These are phyloP conservation scores for Cladosporium sp. DNA, from an alignment of 2,329 filamentous ascomycete species.

Conservation along the genomic window DNA sequence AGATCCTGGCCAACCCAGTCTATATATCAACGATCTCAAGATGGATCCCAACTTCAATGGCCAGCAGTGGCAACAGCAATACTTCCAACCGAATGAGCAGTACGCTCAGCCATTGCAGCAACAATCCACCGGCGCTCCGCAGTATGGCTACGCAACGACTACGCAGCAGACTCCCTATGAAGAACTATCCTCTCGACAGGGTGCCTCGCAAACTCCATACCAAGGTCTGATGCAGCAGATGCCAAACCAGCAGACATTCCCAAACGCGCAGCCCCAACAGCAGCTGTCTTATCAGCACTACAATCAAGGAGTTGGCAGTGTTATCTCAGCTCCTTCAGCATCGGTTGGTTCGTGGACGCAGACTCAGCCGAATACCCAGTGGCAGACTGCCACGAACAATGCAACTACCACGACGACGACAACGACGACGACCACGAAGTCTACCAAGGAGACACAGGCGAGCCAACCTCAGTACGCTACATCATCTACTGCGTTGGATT, in stretches of 20 bases:
- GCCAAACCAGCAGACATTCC: neutral
- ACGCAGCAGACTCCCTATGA: neutral
- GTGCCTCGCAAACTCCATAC: neutral
- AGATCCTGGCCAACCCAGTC: neutral
- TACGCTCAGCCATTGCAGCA: neutral
- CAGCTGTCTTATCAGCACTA: neutral
- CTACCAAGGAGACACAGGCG: neutral
- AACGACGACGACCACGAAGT: slow-evolving; percentile 18
- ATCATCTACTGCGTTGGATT: neutral
- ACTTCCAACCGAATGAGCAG: neutral
- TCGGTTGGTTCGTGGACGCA: neutral
- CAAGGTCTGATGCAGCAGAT: neutral
- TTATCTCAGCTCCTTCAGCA: neutral
- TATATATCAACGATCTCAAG: neutral
- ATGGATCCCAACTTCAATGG: neutral
- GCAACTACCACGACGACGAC: slow-evolving; percentile 18
- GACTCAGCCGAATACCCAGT: neutral
- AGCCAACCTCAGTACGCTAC: neutral
- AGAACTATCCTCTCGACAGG: neutral
- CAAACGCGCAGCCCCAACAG: neutral
- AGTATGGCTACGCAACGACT: neutral
- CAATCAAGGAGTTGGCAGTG: neutral
- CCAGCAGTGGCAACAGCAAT: neutral
- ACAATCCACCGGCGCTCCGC: neutral
- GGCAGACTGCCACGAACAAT: neutral